These are phyloP conservation scores for Yamadazyma laniorum DNA, from an alignment of 805 yeast species.

Conservation along the genomic window DNA sequence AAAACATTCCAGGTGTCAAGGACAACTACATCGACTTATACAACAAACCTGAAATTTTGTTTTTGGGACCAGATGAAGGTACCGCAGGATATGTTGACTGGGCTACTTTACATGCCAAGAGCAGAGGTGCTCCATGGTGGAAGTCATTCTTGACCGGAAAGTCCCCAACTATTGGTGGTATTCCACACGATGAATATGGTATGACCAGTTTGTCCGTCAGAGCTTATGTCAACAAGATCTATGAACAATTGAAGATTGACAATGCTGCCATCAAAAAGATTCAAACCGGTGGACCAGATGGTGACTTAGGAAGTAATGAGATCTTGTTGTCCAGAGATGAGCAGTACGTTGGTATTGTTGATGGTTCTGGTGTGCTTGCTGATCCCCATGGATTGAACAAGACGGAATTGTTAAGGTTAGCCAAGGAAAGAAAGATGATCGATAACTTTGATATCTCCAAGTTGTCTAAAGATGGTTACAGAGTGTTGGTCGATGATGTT, in stretches of 20 bases:
- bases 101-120: constrained; percentile 93
- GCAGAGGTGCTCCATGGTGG: constrained; percentile 97
- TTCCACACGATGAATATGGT: constrained; percentile 97
- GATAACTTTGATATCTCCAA: constrained; percentile 63
- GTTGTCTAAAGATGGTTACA: constrained; percentile 73
- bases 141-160: constrained; percentile 97
- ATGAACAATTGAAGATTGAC: constrained; percentile 70
- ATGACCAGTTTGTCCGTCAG: constrained; percentile 96
- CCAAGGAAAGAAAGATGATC: constrained; percentile 73
- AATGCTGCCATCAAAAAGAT: constrained; percentile 63
- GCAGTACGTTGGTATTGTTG: constrained; percentile 82
- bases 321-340: constrained; percentile 82
- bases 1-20: constrained; percentile 73
- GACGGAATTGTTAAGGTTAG: constrained; percentile 73
- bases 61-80: constrained; percentile 99
- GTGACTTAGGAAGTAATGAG: constrained; percentile 96
- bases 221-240: constrained; percentile 84
- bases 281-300: constrained; percentile 99
- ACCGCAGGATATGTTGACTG: constrained; percentile 94
- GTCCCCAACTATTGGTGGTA: constrained; percentile 88
- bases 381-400: constrained; percentile 90
- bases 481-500: constrained; percentile 80
- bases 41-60: constrained; percentile 82
- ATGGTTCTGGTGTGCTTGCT: constrained; percentile 92
- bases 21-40: constrained; percentile 83